phyloP scores from a whole-genome alignment of 2,329 filamentous ascomycete genomes.

The Exophiala oligosperma region DNA sequence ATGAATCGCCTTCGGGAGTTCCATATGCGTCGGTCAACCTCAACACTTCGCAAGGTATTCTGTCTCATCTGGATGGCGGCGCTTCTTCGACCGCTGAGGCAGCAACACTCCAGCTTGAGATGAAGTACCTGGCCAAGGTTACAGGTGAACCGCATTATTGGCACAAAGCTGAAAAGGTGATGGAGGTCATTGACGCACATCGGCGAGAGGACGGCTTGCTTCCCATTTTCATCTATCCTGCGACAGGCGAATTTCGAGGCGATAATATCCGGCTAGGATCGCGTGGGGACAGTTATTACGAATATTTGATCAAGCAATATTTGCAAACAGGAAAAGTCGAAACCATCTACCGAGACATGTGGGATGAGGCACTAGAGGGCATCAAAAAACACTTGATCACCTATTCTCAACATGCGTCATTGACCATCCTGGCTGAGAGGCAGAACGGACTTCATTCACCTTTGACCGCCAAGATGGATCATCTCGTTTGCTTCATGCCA shows the following conservation, averaged over 20 bases:
- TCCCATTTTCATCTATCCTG: slow-evolving; percentile 86
- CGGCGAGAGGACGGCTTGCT: slow-evolving; percentile 77
- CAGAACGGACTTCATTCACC: slow-evolving; percentile 67
- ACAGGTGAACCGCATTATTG: slow-evolving; percentile 92
- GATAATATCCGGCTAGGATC: slow-evolving; percentile 88
- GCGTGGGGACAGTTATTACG: slow-evolving; percentile 95
- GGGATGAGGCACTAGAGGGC: slow-evolving; percentile 80
- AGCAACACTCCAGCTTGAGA: slow-evolving; percentile 87
- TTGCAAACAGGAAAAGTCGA: slow-evolving; percentile 88
- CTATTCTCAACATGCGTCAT: slow-evolving; percentile 75
- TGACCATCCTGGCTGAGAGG: slow-evolving; percentile 88
- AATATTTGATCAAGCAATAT: slow-evolving; percentile 98
- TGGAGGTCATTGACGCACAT: slow-evolving; percentile 85
- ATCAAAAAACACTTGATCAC: slow-evolving; percentile 90
- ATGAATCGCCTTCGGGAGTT: slow-evolving; percentile 81
- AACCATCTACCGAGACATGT: slow-evolving; percentile 84
- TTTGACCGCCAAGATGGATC: slow-evolving; percentile 92
- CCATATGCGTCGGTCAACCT: slow-evolving; percentile 91
- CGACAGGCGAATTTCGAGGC: slow-evolving; percentile 75
- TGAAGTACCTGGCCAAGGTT: slow-evolving; percentile 94
- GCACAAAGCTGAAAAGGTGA: slow-evolving; percentile 87
- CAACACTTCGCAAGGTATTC: slow-evolving; percentile 71
- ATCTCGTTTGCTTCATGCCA: slow-evolving; percentile 95
- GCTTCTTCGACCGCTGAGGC: slow-evolving; percentile 94
- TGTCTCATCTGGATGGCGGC: slow-evolving; percentile 79